Conservation (phyloP, 2,329 filamentous ascomycete species). For the Cercospora beticola region DNA sequence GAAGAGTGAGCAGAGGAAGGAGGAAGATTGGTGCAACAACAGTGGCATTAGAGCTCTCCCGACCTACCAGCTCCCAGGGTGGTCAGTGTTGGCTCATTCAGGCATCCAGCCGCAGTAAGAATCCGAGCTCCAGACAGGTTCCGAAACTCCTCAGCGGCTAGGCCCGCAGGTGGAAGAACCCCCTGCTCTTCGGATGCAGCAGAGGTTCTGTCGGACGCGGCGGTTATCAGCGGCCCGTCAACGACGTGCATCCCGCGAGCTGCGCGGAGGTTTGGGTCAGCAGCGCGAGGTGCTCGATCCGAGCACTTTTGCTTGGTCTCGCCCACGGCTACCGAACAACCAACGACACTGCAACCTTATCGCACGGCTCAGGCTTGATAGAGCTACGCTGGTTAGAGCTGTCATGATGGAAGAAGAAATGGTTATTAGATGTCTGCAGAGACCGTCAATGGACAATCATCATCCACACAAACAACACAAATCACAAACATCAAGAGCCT, state of each 20-base stretch:
- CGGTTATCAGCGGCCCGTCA: slow-evolving; percentile 15
- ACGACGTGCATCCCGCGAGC: not conserved
- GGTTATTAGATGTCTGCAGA: slow-evolving; percentile 20
- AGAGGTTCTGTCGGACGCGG: slow-evolving; percentile 4
- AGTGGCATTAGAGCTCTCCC: not conserved
- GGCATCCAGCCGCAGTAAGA: slow-evolving; percentile 1
- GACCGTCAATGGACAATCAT: slow-evolving; percentile 4
- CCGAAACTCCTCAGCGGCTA: slow-evolving; percentile 16
- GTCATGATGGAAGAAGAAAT: slow-evolving; percentile 13
- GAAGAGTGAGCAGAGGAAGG: not conserved
- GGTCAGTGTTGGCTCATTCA: slow-evolving; percentile 1
- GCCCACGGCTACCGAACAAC: slow-evolving; percentile 5
- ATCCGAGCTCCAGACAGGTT: slow-evolving; percentile 5
- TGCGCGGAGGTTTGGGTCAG: not conserved
- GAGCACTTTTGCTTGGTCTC: slow-evolving; percentile 8
- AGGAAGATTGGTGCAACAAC: not conserved
- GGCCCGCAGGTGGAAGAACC: not conserved
- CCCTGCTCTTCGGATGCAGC: not conserved
- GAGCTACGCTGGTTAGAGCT: slow-evolving; percentile 10
- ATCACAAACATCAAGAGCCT: not conserved
- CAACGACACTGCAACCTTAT: slow-evolving; percentile 5
- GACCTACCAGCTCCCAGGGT: not conserved
- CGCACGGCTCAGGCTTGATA: slow-evolving; percentile 6
- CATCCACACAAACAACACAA: slow-evolving; percentile 3
- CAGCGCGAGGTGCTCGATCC: slow-evolving; percentile 10